These are phyloP conservation scores for Botrytis aclada DNA, from an alignment of 2,329 filamentous ascomycete genomes.

Conservation along the genomic window DNA sequence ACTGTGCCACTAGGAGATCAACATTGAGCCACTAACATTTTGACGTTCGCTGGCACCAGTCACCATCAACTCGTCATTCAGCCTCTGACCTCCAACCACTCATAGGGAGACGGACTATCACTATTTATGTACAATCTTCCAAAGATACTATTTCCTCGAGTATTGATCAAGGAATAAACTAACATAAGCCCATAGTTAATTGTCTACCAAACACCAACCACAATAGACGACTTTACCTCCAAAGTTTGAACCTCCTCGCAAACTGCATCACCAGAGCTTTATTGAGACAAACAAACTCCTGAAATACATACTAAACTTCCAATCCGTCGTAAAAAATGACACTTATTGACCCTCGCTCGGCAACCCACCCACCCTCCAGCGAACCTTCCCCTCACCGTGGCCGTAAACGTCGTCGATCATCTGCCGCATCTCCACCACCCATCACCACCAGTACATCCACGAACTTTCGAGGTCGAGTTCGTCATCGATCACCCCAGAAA, in stretches of 20 bases:
- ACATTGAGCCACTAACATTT: not conserved
- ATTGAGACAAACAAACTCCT: not conserved
- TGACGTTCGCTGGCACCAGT: constrained; percentile 16
- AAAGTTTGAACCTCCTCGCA: not conserved
- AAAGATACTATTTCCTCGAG: not conserved
- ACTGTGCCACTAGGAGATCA: not conserved
- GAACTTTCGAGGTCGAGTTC: constrained; percentile 33
- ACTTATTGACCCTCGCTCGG: not conserved
- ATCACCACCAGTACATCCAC: constrained; percentile 26
- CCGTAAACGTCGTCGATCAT: constrained; percentile 34
- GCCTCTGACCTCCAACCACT: not conserved
- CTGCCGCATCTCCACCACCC: constrained; percentile 22
- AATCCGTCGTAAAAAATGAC: constrained; percentile 6
- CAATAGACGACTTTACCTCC: not conserved
- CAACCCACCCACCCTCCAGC: not conserved
- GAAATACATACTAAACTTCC: not conserved
- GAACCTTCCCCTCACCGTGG: constrained; percentile 26
- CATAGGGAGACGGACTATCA: not conserved
- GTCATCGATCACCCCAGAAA: constrained; percentile 28
- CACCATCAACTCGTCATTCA: not conserved
- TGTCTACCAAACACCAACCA: not conserved
- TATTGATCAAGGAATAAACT: not conserved
- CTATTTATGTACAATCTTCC: not conserved
- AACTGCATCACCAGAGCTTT: not conserved
- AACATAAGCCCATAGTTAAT: not conserved